Conservation (phyloP, 805 yeast species). For the Komagataella ulmi region DNA sequence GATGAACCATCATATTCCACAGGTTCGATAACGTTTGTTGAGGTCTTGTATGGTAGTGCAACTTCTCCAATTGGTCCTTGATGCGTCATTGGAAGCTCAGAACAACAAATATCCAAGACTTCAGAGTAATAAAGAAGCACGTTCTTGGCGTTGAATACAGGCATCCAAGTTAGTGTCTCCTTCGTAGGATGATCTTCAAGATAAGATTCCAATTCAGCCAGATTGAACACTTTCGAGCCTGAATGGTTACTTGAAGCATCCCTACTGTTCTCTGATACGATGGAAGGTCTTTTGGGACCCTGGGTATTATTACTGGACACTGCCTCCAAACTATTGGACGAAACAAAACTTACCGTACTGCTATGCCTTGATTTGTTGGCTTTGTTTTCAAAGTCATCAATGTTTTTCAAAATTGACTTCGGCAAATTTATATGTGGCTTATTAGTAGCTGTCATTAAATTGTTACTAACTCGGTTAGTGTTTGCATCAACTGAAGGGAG, state of each 20-base stretch:
- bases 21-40: neutral
- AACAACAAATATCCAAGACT: conserved; percentile 44
- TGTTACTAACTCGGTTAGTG: conserved; percentile 8
- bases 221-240: conserved; percentile 1
- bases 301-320: conserved; percentile 15
- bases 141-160: conserved; percentile 41
- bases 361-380: conserved; percentile 26
- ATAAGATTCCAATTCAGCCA: conserved; percentile 5
- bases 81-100: conserved; percentile 36
- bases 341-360: conserved; percentile 35
- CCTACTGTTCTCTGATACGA: neutral
- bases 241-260: neutral
- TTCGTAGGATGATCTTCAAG: conserved; percentile 6
- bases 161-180: conserved; percentile 40
- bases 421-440: conserved; percentile 6
- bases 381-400: conserved; percentile 7
- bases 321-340: conserved; percentile 18
- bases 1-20: neutral
- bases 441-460: neutral
- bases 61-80: conserved; percentile 2
- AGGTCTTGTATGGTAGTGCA: neutral
- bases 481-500: conserved; percentile 15
- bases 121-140: conserved; percentile 47
- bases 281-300: neutral
- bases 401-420: conserved; percentile 3